Evolutionary conservation across 768 basidiomycete species (phyloP).

Genomic region (Leccinum imitatum): DNA sequence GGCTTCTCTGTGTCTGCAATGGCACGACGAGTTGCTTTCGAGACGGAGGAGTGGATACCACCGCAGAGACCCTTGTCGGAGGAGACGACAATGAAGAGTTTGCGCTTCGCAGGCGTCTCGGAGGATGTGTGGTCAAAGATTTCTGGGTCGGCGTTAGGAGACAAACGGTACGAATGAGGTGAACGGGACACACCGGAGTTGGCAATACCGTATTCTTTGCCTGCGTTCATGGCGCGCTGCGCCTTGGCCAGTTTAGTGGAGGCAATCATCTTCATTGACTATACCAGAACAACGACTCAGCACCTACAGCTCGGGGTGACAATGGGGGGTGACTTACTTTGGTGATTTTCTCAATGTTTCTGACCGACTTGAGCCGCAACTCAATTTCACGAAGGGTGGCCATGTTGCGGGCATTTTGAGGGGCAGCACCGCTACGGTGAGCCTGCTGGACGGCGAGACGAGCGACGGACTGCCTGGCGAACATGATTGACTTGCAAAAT

Average conservation of each 20-base stretch:
- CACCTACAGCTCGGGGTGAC: neutral
- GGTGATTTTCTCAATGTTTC: conserved; percentile 99
- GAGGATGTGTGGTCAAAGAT: conserved; percentile 78
- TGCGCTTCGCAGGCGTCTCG: conserved; percentile 67
- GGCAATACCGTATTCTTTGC: conserved; percentile 90
- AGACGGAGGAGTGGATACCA: conserved; percentile 97
- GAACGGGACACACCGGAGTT: conserved; percentile 64
- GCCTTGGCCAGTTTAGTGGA: conserved; percentile 96
- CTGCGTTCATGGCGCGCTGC: conserved; percentile 87
- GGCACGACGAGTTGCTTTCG: conserved; percentile 81
- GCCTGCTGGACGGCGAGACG: conserved; percentile 43
- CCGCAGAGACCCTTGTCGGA: conserved; percentile 99
- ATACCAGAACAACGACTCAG: conserved; percentile 13
- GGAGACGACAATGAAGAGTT: conserved; percentile 92
- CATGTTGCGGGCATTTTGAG: conserved; percentile 75
- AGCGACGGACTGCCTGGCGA: conserved; percentile 48
- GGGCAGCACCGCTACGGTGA: conserved; percentile 38
- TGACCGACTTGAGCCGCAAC: conserved; percentile 91
- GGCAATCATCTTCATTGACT: conserved; percentile 99
- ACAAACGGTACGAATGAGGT: neutral
- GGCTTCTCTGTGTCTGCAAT: conserved; percentile 49
- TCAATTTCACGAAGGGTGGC: conserved; percentile 98
- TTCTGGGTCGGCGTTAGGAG: conserved; percentile 49
- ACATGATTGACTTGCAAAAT: conserved; percentile 35
- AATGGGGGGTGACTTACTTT: conserved; percentile 56